These are phyloP conservation scores for Hordeum marinum DNA, from an alignment of 176 grass and related monocot genomes.

Conservation along the genomic window DNA sequence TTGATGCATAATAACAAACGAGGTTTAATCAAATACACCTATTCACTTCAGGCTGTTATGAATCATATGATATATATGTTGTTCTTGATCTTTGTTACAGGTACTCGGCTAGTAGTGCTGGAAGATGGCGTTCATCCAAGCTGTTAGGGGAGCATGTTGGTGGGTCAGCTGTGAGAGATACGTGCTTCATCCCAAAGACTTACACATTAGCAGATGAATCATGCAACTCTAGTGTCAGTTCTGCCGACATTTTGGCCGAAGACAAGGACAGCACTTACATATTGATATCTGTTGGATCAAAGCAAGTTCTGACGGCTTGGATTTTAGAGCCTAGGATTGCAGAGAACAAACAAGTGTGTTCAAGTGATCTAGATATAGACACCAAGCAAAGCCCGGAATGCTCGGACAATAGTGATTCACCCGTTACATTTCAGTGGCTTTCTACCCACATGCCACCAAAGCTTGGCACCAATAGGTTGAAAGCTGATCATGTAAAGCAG, in stretches of 20 bases:
- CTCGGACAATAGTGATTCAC: conserved; percentile 11
- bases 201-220: conserved; percentile 40
- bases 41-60: not conserved
- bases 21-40: not conserved
- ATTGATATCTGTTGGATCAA: conserved; percentile 94
- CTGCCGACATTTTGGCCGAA: conserved; percentile 7
- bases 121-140: conserved; percentile 76
- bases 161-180: conserved; percentile 87
- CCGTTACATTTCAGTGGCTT: conserved; percentile 81
- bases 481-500: conserved; percentile 21
- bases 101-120: conserved; percentile 40
- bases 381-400: conserved; percentile 23
- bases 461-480: conserved; percentile 30
- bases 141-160: conserved; percentile 94
- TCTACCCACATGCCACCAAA: conserved; percentile 79
- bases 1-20: not conserved
- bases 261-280: conserved; percentile 40
- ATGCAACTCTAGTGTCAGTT: not conserved
- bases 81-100: conserved; percentile 42
- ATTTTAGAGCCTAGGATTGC: conserved; percentile 48
- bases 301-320: conserved; percentile 93
- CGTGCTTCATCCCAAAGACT: conserved; percentile 64
- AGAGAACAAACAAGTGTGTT: not conserved
- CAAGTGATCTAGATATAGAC: conserved; percentile 9
- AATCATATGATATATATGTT: not conserved